Evolutionary conservation across 164 flowering plant genomes (phyloP), one percentile per base, ranked within the genome.

Genomic region (Berberis vulgaris): DNA sequence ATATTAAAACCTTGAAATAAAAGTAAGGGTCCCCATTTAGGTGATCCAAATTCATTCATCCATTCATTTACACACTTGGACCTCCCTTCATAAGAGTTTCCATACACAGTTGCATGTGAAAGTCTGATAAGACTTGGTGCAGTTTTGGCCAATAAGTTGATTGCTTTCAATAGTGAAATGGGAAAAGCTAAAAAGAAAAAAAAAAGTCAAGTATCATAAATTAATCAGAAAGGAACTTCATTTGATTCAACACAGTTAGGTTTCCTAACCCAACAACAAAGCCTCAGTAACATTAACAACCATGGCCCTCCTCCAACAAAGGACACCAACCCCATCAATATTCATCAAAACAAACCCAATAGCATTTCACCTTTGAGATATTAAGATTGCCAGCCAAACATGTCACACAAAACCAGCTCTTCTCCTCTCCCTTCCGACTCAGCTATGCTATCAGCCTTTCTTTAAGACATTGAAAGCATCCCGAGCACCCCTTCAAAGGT

Each of bases 401-500:
- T 76, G 81, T 49, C 73, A 65, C 72, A 77, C 70, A 65, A 66
- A 71, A 67, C 70, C 57, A 74, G 72, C 77, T 79, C 77, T 74
- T 77, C 74, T 81, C 68, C 69, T 63, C 76, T 74, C 55, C 68
- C 68, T 62, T 59, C 61, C 47, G 54, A 6, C 40, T 76, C 73
- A 62, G 67, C 77, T 74, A 74, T 71, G 72, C 77, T 70, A 69
- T 76, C 79, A 76, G 26, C 67, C 79, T 68, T 79, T 77, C 47
- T 75, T 67, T 74, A 74, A 76, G 75, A 72, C 79, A 77, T 41
- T 58, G 62, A 75, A 72, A 74, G 77, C 73, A 77, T 72, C 77
- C 77, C 73, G 68, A 70, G 70, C 71, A 54, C 73, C 72, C 74
- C 68, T 64, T 64, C 66, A 78, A 70, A 13, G 55, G 45, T 57